Evolutionary conservation across 1,284 basidiomycete species (phyloP), one percentile per base, ranked within the genome.

Genomic region (Trichosporon coremiiforme): DNA sequence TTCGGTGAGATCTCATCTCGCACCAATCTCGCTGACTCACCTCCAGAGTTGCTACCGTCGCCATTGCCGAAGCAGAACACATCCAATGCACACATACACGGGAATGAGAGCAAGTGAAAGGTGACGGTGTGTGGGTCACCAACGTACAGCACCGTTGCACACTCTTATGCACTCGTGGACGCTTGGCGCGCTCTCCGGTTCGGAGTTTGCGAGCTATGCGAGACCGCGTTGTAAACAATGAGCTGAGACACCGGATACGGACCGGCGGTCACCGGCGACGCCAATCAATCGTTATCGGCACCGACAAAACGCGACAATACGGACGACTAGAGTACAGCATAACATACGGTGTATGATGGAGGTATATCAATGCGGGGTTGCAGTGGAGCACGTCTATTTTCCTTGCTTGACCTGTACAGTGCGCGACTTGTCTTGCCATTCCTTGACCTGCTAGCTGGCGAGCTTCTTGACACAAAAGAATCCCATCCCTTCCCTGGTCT

Each of bases 401-500:
- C 29, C 31, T 62, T 31, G 17, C 31, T 35, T 33, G 31, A 9
- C 4, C 31, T n/a, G 57, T 62, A 5, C 17, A 33, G n/a, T 33
- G 57, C 31, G 33, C 57, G 57, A 15, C 29, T 62, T 33, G 57
- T 7, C 57, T 33, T 62, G 38, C 20, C n/a, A 25, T 22, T n/a
- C 35, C n/a, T 38, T 15, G 36, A 38, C 22, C n/a, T 64, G 36
- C 63, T 45, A 45, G 35, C 63, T 64, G 29, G 63, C 45, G 8
- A 64, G 36, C 55, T 64, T 67, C 77, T 92, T 93, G 70, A 94
- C 86, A 53, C 90, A 90, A 70, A 94, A 86, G 80, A 96, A 95
- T 76, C 92, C 84, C 82, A 96, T 82, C 0, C 94, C 94, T 71
- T 90, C 86, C 83, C 90, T 90, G 62, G 92, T 89, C 75, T 89